Evolutionary conservation across 768 basidiomycete species (phyloP), one percentile per base, ranked within the genome.

Genomic region (Atractiella rhizophila): DNA sequence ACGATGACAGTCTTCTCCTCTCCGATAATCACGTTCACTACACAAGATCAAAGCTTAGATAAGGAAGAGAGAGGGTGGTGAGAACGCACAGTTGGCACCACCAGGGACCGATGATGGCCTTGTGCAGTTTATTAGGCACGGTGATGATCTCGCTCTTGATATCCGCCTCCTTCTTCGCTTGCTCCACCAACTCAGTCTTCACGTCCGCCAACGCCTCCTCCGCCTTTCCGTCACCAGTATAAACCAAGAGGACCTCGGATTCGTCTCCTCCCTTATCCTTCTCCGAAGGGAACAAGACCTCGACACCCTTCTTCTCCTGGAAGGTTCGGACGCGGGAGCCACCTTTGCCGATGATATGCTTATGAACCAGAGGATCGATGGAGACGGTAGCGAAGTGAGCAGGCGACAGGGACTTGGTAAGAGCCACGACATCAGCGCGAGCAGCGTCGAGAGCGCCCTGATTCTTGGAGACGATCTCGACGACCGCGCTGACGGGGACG

Each of bases 91-190:
- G 39, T 75, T 82, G 1, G 79, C 78, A n/a, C 81, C 76, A 40
- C 40, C 67, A 65, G 40, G 67, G 65, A 26, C 88, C 88, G 20
- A 79, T 68, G 45, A 96, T 69, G 46, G 71, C 72, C 26, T 73
- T 71, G 54, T 96, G 91, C 78, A 86, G 91, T 51, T 79, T 78
- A 59, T 74, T 73, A 46, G 88, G 85, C 20, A 96, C 75, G 6
- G 60, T 32, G 40, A 96, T 58, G 8, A 62, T 65, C 60, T 76
- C 65, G 25, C 73, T 79, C 65, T 78, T 83, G 55, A 96, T 72
- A 54, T 88, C 81, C 25, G 76, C 80, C 45, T 72, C 76, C 45
- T 85, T 83, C 53, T 70, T 71, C 29, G 71, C 76, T 58, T 88
- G 62, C 56, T 75, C 71, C 36, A 73, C 54, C 27, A 88, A 56